These are phyloP conservation scores for Aspergillus sp. DNA, from an alignment of 2,329 filamentous ascomycete species.

Conservation along the genomic window DNA sequence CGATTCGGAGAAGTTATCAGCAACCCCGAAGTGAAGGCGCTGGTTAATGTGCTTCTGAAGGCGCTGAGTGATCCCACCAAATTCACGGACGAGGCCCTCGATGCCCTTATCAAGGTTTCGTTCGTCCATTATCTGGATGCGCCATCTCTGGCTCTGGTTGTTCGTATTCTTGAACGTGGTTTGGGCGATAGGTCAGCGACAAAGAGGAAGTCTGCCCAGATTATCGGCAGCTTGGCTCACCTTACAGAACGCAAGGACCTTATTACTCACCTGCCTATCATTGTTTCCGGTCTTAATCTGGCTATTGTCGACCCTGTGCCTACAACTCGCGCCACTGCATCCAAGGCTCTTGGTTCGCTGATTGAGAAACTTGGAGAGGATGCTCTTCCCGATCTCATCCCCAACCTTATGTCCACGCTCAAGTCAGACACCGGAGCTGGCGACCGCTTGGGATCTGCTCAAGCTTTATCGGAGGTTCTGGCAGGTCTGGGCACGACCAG, in stretches of 20 bases:
- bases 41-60: slow-evolving; percentile 89
- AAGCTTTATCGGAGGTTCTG: slow-evolving; percentile 93
- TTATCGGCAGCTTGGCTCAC: slow-evolving; percentile 96
- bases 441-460: slow-evolving; percentile 91
- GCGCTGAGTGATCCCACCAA: slow-evolving; percentile 96
- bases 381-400: slow-evolving; percentile 92
- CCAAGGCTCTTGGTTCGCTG: slow-evolving; percentile 91
- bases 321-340: slow-evolving; percentile 92
- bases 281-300: slow-evolving; percentile 84
- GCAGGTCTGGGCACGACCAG: slow-evolving; percentile 89
- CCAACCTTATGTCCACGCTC: slow-evolving; percentile 94
- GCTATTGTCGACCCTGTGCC: slow-evolving; percentile 95
- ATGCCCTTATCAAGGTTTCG: slow-evolving; percentile 94
- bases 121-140: slow-evolving; percentile 99
- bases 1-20: slow-evolving; percentile 97
- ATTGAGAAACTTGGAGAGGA: slow-evolving; percentile 98
- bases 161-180: slow-evolving; percentile 91
- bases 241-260: slow-evolving; percentile 95
- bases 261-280: slow-evolving; percentile 82
- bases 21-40: slow-evolving; percentile 92
- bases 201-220: slow-evolving; percentile 93
- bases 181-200: slow-evolving; percentile 88
- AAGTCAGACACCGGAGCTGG: slow-evolving; percentile 96
- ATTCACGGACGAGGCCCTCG: slow-evolving; percentile 91
- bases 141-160: slow-evolving; percentile 89